Conservation (phyloP, 2,329 filamentous ascomycete species). For the Aspergillus phoenicis region DNA sequence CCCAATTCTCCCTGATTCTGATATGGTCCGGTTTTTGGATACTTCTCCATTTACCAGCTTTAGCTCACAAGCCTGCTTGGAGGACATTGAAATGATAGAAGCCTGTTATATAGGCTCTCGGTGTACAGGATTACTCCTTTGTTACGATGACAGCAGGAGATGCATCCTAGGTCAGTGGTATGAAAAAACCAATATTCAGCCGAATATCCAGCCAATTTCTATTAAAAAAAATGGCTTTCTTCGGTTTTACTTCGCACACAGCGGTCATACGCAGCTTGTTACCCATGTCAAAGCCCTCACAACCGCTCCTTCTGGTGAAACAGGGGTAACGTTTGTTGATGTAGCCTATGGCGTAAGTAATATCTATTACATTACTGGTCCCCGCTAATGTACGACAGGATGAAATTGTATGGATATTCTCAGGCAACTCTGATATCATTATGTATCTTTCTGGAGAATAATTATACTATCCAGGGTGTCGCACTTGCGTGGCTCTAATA, state of each 20-base stretch:
- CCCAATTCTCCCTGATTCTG: neutral
- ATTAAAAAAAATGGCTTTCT: neutral
- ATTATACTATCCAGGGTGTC: neutral
- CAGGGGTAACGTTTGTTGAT: neutral
- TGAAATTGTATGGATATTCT: neutral
- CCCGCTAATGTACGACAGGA: neutral
- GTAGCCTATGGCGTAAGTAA: neutral
- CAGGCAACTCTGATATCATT: neutral
- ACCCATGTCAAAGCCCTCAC: neutral
- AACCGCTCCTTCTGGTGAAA: neutral
- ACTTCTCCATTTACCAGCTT: neutral
- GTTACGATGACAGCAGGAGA: neutral
- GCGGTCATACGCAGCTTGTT: neutral
- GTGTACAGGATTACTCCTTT: constrained; percentile 1
- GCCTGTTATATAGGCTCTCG: neutral
- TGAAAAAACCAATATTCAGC: neutral
- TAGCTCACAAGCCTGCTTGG: neutral
- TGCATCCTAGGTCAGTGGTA: constrained; percentile 4
- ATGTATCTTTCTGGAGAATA: neutral
- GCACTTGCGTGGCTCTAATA: too few species aligned
- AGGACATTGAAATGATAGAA: neutral
- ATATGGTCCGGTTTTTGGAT: neutral
- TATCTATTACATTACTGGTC: neutral
- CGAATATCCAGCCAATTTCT: neutral
- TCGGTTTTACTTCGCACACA: neutral